A percentile compares a stretch with the other conserved stretches of the same genome.
phyloP scores from a whole-genome alignment of 2,329 filamentous ascomycete species.

The Aspergillus fumigatiaffinis region DNA sequence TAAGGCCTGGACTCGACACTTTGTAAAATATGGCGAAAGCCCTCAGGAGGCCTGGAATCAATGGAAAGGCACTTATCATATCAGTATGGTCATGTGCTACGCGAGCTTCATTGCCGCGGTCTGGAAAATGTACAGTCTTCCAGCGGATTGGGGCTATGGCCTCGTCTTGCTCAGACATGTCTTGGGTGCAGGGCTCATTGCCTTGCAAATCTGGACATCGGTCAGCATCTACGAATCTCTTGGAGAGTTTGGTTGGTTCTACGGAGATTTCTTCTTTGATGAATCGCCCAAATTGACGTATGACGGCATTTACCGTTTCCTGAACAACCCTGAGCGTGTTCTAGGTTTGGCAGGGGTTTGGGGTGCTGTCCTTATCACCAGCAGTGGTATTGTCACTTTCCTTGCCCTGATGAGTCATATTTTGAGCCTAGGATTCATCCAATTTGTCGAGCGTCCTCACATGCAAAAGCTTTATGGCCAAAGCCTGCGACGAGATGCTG shows the following conservation, averaged over 20 bases:
- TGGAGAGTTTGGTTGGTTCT: slow-evolving; percentile 98
- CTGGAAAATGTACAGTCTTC: slow-evolving; percentile 95
- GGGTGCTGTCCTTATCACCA: slow-evolving; percentile 90
- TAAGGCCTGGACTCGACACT: slow-evolving; percentile 96
- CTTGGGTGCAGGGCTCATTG: slow-evolving; percentile 72
- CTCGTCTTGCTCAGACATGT: slow-evolving; percentile 83
- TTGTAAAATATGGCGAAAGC: slow-evolving; percentile 92
- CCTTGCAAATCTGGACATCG: slow-evolving; percentile 88
- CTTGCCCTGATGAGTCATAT: slow-evolving; percentile 82
- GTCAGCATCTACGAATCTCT: slow-evolving; percentile 91
- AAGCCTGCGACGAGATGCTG: slow-evolving; percentile 78
- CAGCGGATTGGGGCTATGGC: slow-evolving; percentile 81
- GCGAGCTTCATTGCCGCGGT: slow-evolving; percentile 83
- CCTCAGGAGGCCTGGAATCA: slow-evolving; percentile 91
- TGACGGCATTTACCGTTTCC: slow-evolving; percentile 93
- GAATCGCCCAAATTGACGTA: slow-evolving; percentile 86
- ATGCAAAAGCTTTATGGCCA: slow-evolving; percentile 97
- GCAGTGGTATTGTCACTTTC: slow-evolving; percentile 80
- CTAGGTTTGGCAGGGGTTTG: slow-evolving; percentile 92
- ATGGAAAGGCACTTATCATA: slow-evolving; percentile 94
- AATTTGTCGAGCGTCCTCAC: slow-evolving; percentile 90
- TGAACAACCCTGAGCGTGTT: slow-evolving; percentile 95
- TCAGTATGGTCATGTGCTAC: slow-evolving; percentile 88
- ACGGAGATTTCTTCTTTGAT: slow-evolving; percentile 97
- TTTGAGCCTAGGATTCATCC: slow-evolving; percentile 80